Conservation (phyloP, 257 asterid genomes). For the Osmanthus fragrans region DNA sequence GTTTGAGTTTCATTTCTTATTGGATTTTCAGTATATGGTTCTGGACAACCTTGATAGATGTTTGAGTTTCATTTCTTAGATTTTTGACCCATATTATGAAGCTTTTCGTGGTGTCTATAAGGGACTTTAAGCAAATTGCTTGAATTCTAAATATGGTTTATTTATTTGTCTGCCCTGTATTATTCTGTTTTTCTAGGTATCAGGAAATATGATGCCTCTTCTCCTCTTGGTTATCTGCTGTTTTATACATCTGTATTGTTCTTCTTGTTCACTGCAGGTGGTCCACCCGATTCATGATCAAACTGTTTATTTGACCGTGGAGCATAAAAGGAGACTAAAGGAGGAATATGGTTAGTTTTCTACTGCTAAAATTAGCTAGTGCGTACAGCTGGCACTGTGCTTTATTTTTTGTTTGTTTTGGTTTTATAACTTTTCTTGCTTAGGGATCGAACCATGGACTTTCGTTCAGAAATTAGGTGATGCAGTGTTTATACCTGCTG, state of each 20-base stretch:
- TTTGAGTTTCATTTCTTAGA: not conserved
- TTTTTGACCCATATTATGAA: not conserved
- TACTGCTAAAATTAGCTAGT: constrained; percentile 11
- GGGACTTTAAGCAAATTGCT: not conserved
- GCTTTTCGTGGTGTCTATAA: not conserved
- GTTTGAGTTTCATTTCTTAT: not conserved
- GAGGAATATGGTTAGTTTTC: constrained; percentile 75
- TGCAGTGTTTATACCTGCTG: constrained; percentile 90
- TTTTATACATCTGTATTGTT: not conserved
- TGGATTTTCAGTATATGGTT: not conserved
- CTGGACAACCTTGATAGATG: not conserved
- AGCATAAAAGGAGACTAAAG: constrained; percentile 76
- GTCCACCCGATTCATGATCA: constrained; percentile 91
- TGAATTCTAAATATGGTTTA: not conserved
- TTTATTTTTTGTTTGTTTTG: not conserved
- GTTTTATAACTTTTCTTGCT: constrained; percentile 21
- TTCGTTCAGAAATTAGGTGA: constrained; percentile 81
- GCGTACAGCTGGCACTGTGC: not conserved
- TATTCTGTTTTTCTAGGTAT: constrained; percentile 7
- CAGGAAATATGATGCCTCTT: not conserved
- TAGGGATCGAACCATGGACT: constrained; percentile 93
- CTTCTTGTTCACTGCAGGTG: constrained; percentile 41
- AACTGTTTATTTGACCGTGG: constrained; percentile 70
- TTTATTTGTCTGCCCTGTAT: not conserved
- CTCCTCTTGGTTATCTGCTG: not conserved